Percentiles rank a stretch among this genome's conserved stretches.
Evolutionary conservation across 2,329 filamentous ascomycete genomes (phyloP).

Genomic region (Beauveria varroae): DNA sequence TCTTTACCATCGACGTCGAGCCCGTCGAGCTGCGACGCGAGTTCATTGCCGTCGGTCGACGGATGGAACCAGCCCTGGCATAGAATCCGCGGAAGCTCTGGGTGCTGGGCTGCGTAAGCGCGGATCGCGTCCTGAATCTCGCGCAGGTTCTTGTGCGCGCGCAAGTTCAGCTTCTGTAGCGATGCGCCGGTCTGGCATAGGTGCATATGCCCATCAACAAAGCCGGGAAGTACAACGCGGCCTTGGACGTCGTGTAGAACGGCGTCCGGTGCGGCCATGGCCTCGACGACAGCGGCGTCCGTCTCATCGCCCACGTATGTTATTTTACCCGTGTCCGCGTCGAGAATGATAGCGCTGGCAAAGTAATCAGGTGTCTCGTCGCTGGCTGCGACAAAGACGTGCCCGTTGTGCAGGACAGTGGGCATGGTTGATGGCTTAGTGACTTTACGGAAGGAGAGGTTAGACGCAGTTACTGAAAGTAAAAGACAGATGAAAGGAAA

Average conservation of each 20-base stretch:
- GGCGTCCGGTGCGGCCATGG: background rate
- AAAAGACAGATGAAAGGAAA: background rate
- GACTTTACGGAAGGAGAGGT: background rate
- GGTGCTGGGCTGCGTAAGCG: slow-evolving; percentile 32
- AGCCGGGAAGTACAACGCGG: slow-evolving; percentile 36
- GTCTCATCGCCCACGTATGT: slow-evolving; percentile 4
- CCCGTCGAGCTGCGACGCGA: slow-evolving; percentile 34
- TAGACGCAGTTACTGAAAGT: background rate
- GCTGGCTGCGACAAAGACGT: slow-evolving; percentile 2
- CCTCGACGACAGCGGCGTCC: background rate
- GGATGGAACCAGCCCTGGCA: slow-evolving; percentile 43
- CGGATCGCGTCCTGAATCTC: slow-evolving; percentile 37
- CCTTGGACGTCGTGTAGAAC: slow-evolving; percentile 16
- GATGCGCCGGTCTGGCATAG: slow-evolving; percentile 41
- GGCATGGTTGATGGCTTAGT: slow-evolving; percentile 1
- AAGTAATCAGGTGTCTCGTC: background rate
- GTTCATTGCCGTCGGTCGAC: slow-evolving; percentile 25
- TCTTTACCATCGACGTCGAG: slow-evolving; percentile 27
- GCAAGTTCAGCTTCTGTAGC: slow-evolving; percentile 37
- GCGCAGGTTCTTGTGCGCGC: slow-evolving; percentile 31
- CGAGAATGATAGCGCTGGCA: background rate
- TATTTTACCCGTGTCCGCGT: background rate
- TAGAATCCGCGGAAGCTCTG: slow-evolving; percentile 34
- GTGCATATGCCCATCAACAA: slow-evolving; percentile 47
- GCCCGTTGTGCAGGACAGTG: slow-evolving; percentile 8